Conservation (phyloP, 257 asterid genomes). For the Cruciata laevipes region DNA sequence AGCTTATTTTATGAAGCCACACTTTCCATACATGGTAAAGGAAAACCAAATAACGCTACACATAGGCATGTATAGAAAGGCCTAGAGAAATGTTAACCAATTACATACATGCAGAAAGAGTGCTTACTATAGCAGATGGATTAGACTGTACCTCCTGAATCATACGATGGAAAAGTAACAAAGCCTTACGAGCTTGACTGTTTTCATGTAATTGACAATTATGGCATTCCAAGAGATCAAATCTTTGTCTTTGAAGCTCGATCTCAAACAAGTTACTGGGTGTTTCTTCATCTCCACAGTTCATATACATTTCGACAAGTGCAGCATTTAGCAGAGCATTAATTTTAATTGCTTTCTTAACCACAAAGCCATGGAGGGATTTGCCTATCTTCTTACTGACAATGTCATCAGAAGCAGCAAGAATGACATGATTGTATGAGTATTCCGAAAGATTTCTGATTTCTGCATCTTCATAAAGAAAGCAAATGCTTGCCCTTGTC, state of each 20-base stretch:
- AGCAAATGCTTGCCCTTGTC: constrained; percentile 10
- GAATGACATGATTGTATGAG: constrained; percentile 22
- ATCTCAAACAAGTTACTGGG: constrained; percentile 25
- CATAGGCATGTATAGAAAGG: constrained; percentile 22
- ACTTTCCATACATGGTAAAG: constrained; percentile 23
- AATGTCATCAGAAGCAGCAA: constrained; percentile 22
- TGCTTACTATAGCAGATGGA: constrained; percentile 20
- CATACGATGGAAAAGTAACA: constrained; percentile 22
- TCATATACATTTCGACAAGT: constrained; percentile 30
- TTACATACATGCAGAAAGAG: constrained; percentile 25
- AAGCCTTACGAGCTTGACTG: constrained; percentile 21
- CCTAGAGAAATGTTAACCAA: constrained; percentile 26
- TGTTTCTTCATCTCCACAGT: constrained; percentile 22
- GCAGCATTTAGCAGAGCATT: constrained; percentile 23
- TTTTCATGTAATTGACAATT: constrained; percentile 24
- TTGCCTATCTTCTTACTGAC: constrained; percentile 18
- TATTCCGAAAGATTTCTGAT: constrained; percentile 13
- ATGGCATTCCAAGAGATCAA: constrained; percentile 33
- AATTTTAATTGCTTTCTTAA: constrained; percentile 18
- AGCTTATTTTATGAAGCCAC: constrained; percentile 24
- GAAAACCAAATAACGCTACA: constrained; percentile 14
- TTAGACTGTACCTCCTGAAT: constrained; percentile 19
- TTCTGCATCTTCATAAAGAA: constrained; percentile 23
- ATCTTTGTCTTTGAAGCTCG: constrained; percentile 21
- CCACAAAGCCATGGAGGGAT: constrained; percentile 22